Percentiles rank a stretch among this genome's conserved stretches.
Conservation (phyloP, 371 early-diverging fungal genomes). For the Haplosporangium sp. region DNA sequence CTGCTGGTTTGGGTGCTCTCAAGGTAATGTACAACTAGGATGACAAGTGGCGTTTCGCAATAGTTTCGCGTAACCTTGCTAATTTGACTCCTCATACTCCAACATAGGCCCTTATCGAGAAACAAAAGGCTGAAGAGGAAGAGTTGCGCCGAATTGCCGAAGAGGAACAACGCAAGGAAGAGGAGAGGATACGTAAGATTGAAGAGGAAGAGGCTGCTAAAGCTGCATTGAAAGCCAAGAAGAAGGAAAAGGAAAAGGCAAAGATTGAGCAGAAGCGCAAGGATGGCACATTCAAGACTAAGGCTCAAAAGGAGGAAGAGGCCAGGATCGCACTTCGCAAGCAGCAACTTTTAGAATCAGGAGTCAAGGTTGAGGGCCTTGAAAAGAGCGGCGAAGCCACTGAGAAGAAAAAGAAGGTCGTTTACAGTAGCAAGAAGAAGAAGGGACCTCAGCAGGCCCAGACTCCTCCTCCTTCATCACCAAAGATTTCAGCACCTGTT, state of each 20-base stretch:
- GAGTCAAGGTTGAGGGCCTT: conserved; percentile 86
- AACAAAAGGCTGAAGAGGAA: conserved; percentile 66
- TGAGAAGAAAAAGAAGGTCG: conserved; percentile 63
- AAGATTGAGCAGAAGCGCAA: conserved; percentile 92
- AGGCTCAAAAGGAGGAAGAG: conserved; percentile 92
- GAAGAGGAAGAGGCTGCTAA: conserved; percentile 64
- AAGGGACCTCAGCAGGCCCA: conserved; percentile 62
- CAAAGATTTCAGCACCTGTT: conserved; percentile 39
- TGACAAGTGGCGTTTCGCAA: not conserved
- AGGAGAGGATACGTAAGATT: conserved; percentile 63
- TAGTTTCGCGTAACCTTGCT: too few species aligned
- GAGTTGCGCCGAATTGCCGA: conserved; percentile 66
- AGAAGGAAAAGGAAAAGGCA: conserved; percentile 81
- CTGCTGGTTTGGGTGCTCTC: conserved; percentile 76
- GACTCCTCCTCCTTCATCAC: conserved; percentile 48
- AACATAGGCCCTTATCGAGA: conserved; percentile 47
- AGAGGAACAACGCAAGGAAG: conserved; percentile 66
- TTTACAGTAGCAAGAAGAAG: conserved; percentile 71
- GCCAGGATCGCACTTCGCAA: conserved; percentile 78
- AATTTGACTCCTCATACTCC: too few species aligned
- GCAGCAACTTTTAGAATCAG: conserved; percentile 84
- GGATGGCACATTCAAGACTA: conserved; percentile 93
- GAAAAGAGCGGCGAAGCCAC: conserved; percentile 48
- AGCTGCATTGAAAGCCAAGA: conserved; percentile 73
- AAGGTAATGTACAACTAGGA: conserved; percentile 60